Conservation (phyloP, 345 rosid species). For the Mercurialis annua region DNA sequence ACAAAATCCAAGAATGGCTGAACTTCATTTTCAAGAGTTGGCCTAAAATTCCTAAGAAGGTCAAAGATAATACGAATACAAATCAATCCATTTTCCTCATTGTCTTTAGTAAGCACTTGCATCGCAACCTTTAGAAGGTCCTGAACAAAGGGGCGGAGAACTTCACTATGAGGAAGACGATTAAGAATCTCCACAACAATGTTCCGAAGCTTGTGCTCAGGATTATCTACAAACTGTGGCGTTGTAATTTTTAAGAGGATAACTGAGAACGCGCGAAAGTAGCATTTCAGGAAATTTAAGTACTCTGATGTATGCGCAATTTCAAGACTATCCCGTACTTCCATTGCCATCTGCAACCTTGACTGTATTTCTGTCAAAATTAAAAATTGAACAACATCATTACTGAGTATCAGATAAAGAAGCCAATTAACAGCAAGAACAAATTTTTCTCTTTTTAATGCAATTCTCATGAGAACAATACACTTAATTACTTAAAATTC, state of each 20-base stretch:
- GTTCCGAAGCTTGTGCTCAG: slow-evolving; percentile 86
- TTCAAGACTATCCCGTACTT: slow-evolving; percentile 96
- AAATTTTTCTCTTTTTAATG: too few relatives aligned
- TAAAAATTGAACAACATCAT: neutral
- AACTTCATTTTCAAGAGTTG: slow-evolving; percentile 85
- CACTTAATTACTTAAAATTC: neutral
- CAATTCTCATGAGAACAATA: neutral
- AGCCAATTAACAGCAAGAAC: neutral
- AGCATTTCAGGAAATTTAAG: slow-evolving; percentile 86
- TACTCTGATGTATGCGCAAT: slow-evolving; percentile 97
- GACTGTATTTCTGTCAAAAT: slow-evolving; percentile 55
- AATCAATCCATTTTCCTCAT: slow-evolving; percentile 93
- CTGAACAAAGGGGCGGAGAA: slow-evolving; percentile 97
- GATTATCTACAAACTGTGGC: slow-evolving; percentile 78
- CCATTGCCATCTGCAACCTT: slow-evolving; percentile 90
- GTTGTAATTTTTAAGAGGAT: slow-evolving; percentile 71
- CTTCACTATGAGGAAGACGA: slow-evolving; percentile 95
- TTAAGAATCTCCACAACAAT: slow-evolving; percentile 91
- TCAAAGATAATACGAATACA: slow-evolving; percentile 95
- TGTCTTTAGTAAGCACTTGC: slow-evolving; percentile 93
- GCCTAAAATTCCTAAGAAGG: slow-evolving; percentile 91
- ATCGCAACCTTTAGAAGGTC: slow-evolving; percentile 92
- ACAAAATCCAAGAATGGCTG: slow-evolving; percentile 96
- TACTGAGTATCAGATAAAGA: neutral
- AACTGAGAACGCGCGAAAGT: slow-evolving; percentile 85